A percentile compares a stretch with the other conserved stretches of the same genome.
phyloP scores from a whole-genome alignment of 2,329 filamentous ascomycete genomes.

The Neofusicoccum cordaticola region DNA sequence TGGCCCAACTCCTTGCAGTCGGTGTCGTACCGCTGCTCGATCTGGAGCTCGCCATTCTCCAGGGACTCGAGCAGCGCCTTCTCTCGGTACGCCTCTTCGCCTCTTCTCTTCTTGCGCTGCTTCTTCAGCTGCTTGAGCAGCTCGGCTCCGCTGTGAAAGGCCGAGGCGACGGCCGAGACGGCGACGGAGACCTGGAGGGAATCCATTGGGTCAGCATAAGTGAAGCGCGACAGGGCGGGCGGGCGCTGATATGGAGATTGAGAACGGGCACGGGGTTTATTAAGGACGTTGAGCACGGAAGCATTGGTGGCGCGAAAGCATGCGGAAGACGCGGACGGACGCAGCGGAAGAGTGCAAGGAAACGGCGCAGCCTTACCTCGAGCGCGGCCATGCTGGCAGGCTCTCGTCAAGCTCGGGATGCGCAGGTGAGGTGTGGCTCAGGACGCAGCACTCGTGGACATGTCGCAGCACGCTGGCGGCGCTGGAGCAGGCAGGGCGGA shows the following conservation, averaged over 20 bases:
- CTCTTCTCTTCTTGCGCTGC: conserved; percentile 27
- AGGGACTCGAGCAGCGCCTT: conserved; percentile 39
- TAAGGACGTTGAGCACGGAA: conserved; percentile 1
- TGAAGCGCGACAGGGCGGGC: background rate
- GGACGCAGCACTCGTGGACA: background rate
- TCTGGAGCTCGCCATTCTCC: conserved; percentile 34
- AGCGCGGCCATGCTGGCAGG: conserved; percentile 7
- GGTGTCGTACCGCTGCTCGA: conserved; percentile 32
- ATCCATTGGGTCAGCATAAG: conserved; percentile 18
- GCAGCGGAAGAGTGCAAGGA: background rate
- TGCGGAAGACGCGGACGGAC: conserved; percentile 1
- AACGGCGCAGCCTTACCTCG: conserved; percentile 5
- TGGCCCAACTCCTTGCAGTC: conserved; percentile 36
- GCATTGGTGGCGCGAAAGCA: background rate
- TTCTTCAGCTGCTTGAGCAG: conserved; percentile 36
- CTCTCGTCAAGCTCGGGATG: background rate
- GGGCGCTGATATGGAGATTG: background rate
- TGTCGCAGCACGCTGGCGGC: background rate
- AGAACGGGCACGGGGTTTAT: background rate
- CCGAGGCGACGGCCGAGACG: conserved; percentile 42
- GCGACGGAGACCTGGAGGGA: conserved; percentile 36
- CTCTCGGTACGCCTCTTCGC: conserved; percentile 34
- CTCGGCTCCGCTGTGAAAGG: conserved; percentile 43
- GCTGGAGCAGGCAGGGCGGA: background rate
- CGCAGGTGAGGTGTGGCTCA: background rate